phyloP scores from a whole-genome alignment of 495 filamentous ascomycete genomes.

The Xylaria scruposa region DNA sequence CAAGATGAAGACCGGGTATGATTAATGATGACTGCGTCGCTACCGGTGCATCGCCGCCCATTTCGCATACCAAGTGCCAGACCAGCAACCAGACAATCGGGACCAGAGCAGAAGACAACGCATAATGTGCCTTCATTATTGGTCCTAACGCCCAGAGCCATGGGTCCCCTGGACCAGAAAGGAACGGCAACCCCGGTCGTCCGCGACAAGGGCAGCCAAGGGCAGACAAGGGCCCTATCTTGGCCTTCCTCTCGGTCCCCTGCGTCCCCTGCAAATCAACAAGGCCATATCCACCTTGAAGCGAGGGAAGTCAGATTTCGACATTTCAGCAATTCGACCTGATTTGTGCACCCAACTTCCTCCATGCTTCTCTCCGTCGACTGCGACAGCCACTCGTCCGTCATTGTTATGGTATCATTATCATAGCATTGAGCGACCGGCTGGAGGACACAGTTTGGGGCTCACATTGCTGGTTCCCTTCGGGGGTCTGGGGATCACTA shows the following conservation, averaged over 20 bases:
- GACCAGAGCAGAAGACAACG: slow-evolving; percentile 3
- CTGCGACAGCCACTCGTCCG: neutral
- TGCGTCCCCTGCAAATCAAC: slow-evolving; percentile 18
- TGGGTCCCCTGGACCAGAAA: neutral
- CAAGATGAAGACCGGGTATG: neutral
- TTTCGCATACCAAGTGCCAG: neutral
- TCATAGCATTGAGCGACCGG: slow-evolving; percentile 9
- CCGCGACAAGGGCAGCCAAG: neutral
- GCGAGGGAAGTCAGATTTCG: slow-evolving; percentile 10
- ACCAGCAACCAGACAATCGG: slow-evolving; percentile 4
- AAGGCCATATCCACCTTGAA: neutral
- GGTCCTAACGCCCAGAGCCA: neutral
- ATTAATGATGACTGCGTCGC: neutral
- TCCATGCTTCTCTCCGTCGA: neutral
- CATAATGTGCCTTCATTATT: slow-evolving; percentile 2
- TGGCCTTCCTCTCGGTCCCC: slow-evolving; percentile 12
- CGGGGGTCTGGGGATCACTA: slow-evolving; percentile 4
- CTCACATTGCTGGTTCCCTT: slow-evolving; percentile 12
- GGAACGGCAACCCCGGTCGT: neutral
- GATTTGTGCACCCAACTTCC: slow-evolving; percentile 7
- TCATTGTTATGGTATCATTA: slow-evolving; percentile 1
- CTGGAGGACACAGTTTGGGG: neutral
- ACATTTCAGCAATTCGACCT: neutral
- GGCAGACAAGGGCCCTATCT: neutral
- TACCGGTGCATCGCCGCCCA: neutral